A percentile compares a stretch with the other conserved stretches of the same genome.
These are phyloP conservation scores for Zygosaccharomyces pseudobailii DNA, from an alignment of 1,139 yeast genomes.

Conservation along the genomic window DNA sequence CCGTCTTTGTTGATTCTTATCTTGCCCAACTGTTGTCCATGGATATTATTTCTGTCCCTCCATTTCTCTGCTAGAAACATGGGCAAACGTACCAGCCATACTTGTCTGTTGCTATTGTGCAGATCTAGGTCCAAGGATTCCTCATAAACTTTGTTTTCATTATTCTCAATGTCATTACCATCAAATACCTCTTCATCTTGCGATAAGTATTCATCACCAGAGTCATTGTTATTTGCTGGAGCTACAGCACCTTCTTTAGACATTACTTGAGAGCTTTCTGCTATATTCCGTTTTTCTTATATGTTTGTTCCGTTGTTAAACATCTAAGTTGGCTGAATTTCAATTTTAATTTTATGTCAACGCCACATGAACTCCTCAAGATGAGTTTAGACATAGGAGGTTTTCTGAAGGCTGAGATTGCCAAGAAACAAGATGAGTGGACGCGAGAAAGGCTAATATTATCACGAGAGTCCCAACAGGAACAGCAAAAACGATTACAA, in stretches of 20 bases:
- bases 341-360: neutral
- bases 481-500: conserved; percentile 4
- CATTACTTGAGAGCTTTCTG: neutral
- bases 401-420: conserved; percentile 33
- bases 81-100: conserved; percentile 91
- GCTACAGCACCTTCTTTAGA: conserved; percentile 1
- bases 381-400: conserved; percentile 37
- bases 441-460: neutral
- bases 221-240: conserved; percentile 12
- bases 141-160: conserved; percentile 37
- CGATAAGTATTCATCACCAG: conserved; percentile 38
- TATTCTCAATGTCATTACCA: conserved; percentile 39
- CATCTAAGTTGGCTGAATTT: conserved; percentile 4
- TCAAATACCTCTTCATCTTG: conserved; percentile 41
- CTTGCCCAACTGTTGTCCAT: conserved; percentile 76
- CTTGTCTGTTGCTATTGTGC: conserved; percentile 52
- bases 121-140: conserved; percentile 65
- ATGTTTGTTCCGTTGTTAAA: conserved; percentile 3
- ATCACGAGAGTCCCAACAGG: conserved; percentile 2
- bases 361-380: neutral
- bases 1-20: conserved; percentile 59
- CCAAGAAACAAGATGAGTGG: conserved; percentile 34
- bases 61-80: conserved; percentile 79
- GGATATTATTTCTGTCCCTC: conserved; percentile 57
- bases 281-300: neutral